phyloP scores from a whole-genome alignment of 805 yeast genomes.

The Saccharomycopsis synnaedendra region DNA sequence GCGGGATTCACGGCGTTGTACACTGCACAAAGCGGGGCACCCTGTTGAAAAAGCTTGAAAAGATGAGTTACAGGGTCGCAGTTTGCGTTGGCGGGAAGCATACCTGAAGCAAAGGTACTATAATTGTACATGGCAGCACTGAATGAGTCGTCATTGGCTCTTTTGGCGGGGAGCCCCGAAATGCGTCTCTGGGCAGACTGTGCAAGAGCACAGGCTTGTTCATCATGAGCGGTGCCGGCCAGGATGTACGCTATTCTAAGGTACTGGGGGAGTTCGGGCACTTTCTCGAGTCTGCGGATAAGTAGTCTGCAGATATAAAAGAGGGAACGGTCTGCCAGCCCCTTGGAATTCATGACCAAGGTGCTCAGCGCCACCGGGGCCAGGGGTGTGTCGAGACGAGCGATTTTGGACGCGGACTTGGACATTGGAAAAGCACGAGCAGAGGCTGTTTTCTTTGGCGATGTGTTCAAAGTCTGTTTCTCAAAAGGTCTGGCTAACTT shows the following conservation, averaged over 20 bases:
- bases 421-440: neutral
- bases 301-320: conserved; percentile 54
- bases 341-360: conserved; percentile 50
- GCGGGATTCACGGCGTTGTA: conserved; percentile 57
- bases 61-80: conserved; percentile 91
- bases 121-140: conserved; percentile 25
- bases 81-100: conserved; percentile 56
- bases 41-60: conserved; percentile 83
- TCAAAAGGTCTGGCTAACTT: no score
- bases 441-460: no score
- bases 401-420: conserved; percentile 9
- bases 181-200: conserved; percentile 25
- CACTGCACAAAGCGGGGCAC: conserved; percentile 80
- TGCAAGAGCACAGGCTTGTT: conserved; percentile 45
- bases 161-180: conserved; percentile 12
- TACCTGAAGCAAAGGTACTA: conserved; percentile 64
- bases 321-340: conserved; percentile 53
- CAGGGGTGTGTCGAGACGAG: conserved; percentile 22
- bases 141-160: conserved; percentile 23
- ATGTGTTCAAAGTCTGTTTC: no score
- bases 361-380: conserved; percentile 35
- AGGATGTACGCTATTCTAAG: conserved; percentile 49
- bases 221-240: conserved; percentile 61
- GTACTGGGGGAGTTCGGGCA: conserved; percentile 62
- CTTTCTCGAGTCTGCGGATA: conserved; percentile 40